Evolutionary conservation across 768 basidiomycete species (phyloP).

Genomic region (Coprinellus micaceus): DNA sequence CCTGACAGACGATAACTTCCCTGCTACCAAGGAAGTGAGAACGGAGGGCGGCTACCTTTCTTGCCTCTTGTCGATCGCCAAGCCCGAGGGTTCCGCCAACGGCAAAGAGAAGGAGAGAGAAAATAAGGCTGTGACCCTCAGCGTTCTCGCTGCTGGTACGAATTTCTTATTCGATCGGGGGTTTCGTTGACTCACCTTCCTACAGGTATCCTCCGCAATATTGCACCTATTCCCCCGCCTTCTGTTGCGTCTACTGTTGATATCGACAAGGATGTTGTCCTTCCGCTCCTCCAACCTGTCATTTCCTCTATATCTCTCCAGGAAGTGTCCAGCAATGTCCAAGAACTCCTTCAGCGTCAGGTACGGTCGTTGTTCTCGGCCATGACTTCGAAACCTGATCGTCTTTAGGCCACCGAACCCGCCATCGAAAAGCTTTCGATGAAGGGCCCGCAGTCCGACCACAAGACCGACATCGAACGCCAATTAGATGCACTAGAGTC

Average conservation of each 20-base stretch:
- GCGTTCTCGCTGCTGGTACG: conserved; percentile 67
- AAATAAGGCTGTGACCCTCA: conserved; percentile 49
- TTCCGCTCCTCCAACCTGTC: conserved; percentile 68
- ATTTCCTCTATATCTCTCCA: conserved; percentile 56
- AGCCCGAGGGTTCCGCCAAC: conserved; percentile 28
- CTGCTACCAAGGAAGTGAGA: conserved; percentile 63
- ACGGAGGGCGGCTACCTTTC: conserved; percentile 57
- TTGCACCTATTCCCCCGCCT: conserved; percentile 72
- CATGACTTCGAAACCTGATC: not conserved
- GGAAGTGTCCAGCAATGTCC: conserved; percentile 46
- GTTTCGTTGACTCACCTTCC: not conserved
- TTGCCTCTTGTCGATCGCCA: conserved; percentile 63
- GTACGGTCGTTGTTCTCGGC: conserved; percentile 30
- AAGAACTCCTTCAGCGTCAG: conserved; percentile 49
- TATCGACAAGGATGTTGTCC: conserved; percentile 65
- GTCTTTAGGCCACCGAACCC: conserved; percentile 43
- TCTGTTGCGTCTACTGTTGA: conserved; percentile 59
- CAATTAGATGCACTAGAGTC: conserved; percentile 74
- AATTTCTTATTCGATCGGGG: not conserved
- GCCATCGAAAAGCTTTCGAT: conserved; percentile 54
- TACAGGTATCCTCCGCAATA: conserved; percentile 73
- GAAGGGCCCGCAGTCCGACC: conserved; percentile 68
- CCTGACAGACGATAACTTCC: conserved; percentile 85
- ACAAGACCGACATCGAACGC: conserved; percentile 63
- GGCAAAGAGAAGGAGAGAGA: conserved; percentile 44